These are phyloP conservation scores for Penicillium salamii DNA, from an alignment of 495 filamentous ascomycete species.

Conservation along the genomic window DNA sequence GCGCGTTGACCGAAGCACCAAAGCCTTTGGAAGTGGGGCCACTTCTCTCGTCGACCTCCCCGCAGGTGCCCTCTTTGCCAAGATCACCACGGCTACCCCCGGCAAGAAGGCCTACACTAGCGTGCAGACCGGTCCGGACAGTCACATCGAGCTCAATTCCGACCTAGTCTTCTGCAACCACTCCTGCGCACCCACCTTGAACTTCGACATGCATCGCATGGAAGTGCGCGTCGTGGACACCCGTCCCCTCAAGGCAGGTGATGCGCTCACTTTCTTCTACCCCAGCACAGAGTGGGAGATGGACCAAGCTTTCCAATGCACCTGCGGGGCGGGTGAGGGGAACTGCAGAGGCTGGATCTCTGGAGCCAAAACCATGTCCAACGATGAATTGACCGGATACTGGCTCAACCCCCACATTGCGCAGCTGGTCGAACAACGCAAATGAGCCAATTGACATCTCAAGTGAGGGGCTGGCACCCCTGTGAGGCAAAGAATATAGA, in stretches of 20 bases:
- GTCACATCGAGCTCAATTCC: conserved; percentile 71
- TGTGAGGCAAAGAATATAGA: neutral
- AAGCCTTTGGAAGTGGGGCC: conserved; percentile 58
- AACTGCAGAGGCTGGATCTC: conserved; percentile 33
- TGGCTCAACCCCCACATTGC: conserved; percentile 41
- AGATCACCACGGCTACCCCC: conserved; percentile 52
- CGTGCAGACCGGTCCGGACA: conserved; percentile 60
- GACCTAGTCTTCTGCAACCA: conserved; percentile 77
- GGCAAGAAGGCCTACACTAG: conserved; percentile 63
- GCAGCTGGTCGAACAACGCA: conserved; percentile 23
- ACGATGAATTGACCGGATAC: conserved; percentile 28
- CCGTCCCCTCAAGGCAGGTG: conserved; percentile 52
- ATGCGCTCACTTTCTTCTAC: conserved; percentile 77
- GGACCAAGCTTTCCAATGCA: conserved; percentile 69
- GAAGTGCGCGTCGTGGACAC: conserved; percentile 58
- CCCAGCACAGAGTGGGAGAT: conserved; percentile 74
- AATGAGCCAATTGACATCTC: conserved; percentile 2
- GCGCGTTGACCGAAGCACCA: conserved; percentile 34
- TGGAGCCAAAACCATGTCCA: conserved; percentile 31
- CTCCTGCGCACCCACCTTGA: conserved; percentile 64
- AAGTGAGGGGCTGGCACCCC: neutral
- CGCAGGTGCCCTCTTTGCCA: conserved; percentile 58
- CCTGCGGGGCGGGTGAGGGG: conserved; percentile 45
- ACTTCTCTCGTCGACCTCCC: conserved; percentile 59
- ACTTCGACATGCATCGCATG: conserved; percentile 66